A percentile compares a stretch with the other conserved stretches of the same genome.
Conservation (phyloP, 2,329 filamentous ascomycete genomes). For the Pseudocercospora macadamiae region DNA sequence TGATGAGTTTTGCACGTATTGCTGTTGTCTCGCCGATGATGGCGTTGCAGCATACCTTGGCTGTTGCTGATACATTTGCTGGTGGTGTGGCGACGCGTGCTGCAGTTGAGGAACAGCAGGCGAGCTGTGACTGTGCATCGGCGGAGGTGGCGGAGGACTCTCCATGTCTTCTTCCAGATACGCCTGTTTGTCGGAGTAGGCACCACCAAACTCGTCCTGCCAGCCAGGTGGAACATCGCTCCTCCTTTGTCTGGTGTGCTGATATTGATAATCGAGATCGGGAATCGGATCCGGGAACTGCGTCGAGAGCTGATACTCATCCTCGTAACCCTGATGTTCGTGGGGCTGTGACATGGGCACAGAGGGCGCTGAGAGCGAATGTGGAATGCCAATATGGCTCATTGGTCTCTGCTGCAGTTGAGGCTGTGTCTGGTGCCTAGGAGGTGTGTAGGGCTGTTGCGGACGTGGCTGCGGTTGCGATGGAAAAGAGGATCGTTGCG, state of each 20-base stretch:
- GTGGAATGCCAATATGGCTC: conserved; percentile 37
- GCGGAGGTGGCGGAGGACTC: conserved; percentile 37
- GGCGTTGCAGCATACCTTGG: conserved; percentile 31
- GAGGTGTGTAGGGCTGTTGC: conserved; percentile 11
- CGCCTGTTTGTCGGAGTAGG: conserved; percentile 26
- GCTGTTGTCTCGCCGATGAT: conserved; percentile 26
- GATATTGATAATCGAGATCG: conserved; percentile 38
- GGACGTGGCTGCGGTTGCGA: conserved; percentile 23
- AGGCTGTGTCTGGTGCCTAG: conserved; percentile 27
- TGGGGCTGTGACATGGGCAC: conserved; percentile 58
- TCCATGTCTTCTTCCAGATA: conserved; percentile 30
- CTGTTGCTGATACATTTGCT: conserved; percentile 21
- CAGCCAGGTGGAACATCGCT: conserved; percentile 33
- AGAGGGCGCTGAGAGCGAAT: conserved; percentile 50
- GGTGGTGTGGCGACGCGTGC: conserved; percentile 17
- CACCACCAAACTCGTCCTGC: conserved; percentile 33
- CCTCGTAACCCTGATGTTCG: conserved; percentile 45
- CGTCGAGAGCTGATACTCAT: conserved; percentile 33
- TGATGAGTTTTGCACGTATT: conserved; percentile 33
- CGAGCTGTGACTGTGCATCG: conserved; percentile 41
- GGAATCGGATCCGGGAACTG: conserved; percentile 40
- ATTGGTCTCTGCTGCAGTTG: conserved; percentile 29
- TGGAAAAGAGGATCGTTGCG: conserved; percentile 35
- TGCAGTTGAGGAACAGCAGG: conserved; percentile 34
- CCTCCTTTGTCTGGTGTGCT: conserved; percentile 32